Base-by-base conservation (phyloP, 2,329 filamentous ascomycete species). In the Tolypocladium album region DNA sequence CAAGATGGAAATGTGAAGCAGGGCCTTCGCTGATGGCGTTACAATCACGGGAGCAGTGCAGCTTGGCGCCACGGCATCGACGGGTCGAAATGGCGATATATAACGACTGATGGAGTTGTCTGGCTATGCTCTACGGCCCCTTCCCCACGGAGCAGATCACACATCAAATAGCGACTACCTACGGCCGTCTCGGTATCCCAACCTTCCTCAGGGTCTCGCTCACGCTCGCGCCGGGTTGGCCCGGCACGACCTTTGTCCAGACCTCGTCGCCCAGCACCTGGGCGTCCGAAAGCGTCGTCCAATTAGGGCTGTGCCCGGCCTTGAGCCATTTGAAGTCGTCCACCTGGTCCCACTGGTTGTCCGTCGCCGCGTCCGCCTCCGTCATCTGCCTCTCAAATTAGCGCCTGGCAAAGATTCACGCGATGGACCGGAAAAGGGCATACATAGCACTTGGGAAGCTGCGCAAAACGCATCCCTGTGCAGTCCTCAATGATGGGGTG, bases 271-370 rank as follows among this genome's bases (percentile, higher is more conserved):
- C 65, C 15, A 93, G 74, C 31, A 81, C 81, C 59, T 87, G 76
- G 1, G 78, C 78, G 58, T 85, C 80, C 1, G 83, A 77, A 27
- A 97, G 67, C 2, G 90, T 74, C 40, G 79, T 83, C 91, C 93
- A 99, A 70, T 99, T 92, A 2, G 94, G 94, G 69, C 90, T 97
- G 38, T 85, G 84, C 61, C 89, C 90, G 20, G 83, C 80, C 73
- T 92, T 95, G 64, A 97, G 82, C 94, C 94, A 97, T 75, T 96
- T 96, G 79, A 99, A 99, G 72, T 99, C 94, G 72, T 97, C 90
- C 20, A 97, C 89, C 68, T 94, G 86, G 66, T 92, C 83, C 90
- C 91, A 99, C 67, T 88, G 83, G 70, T 96, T 93, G 61, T 75
- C 74, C 4, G 69, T 64, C 7, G 62, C 55, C 43, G 66, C 57